Base-by-base conservation (phyloP, 192 early-diverging fungal genomes). In the Backusella circina region DNA sequence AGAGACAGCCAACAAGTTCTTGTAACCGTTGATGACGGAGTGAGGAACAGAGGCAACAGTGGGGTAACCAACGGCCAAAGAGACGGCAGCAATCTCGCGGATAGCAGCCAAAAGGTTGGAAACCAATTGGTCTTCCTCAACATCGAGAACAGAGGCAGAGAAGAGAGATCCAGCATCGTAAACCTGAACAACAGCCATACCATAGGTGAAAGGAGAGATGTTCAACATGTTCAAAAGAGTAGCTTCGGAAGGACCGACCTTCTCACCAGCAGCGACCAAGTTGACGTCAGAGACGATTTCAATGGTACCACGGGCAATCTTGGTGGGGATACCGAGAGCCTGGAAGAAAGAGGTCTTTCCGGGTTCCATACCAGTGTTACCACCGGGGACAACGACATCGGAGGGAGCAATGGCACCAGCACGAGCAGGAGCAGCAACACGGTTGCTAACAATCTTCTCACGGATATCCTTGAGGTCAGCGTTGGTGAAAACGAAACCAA, bases 401-500 rank as follows among this genome's bases (percentile, higher is more conserved):
- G 92, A 95, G 69, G 96, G 96, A 80, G 98, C 90, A 82, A 86
- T 84, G 79, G 98, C 98, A 87, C 96, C 93, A 82, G 93, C 89
- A 77, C 96, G 98, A 81, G 98, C 98, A 69, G 98, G 98, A 76
- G 98, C 98, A 72, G 87, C 89, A 68, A 98, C 98, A 86, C 96
- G 95, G 95, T 99, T 97, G 71, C 89, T 86, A 74, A 91, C 69
- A 79, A 99, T 94, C 86, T 90, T 89, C 82, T 94, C 93, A 86
- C 96, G 95, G 83, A 96, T 90, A 37, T 92, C 89, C 90, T 97
- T 97, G 76, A 99, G 92, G 86, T 98, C 97, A 68, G 83, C 87
- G 88, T 98, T 98, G 87, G 98, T 98, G 94, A 99, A 99, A 77
- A 98, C 96, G 87, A 99, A 98, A 85, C 98, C 98, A 79, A 98